Evolutionary conservation across 2,329 filamentous ascomycete species (phyloP).

Genomic region (Ophiosphaerella korrae): DNA sequence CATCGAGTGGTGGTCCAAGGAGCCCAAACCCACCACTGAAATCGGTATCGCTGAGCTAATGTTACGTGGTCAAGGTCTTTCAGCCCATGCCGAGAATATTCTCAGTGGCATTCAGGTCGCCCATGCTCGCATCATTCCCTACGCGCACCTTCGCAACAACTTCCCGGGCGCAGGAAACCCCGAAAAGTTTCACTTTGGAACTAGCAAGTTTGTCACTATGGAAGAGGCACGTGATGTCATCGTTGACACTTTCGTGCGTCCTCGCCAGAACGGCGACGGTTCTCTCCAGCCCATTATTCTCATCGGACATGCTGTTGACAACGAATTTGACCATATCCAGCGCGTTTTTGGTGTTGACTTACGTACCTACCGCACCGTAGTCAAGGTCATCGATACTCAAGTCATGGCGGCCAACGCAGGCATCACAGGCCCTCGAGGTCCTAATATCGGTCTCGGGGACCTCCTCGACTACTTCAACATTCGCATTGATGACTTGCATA

Average conservation of each 20-base stretch:
- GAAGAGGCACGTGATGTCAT: constrained; percentile 9
- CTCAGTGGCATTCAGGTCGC: constrained; percentile 9
- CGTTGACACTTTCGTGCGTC: constrained; percentile 11
- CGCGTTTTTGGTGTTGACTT: constrained; percentile 15
- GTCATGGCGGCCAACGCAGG: constrained; percentile 11
- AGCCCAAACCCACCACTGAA: constrained; percentile 21
- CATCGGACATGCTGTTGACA: constrained; percentile 18
- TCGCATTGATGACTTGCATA: constrained; percentile 11
- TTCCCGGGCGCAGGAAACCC: constrained; percentile 17
- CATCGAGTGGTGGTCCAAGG: constrained; percentile 22
- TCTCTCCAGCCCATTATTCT: constrained; percentile 23
- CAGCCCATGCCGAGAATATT: constrained; percentile 13
- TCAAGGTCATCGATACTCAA: constrained; percentile 26
- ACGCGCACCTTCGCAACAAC: constrained; percentile 18
- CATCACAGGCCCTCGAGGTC: constrained; percentile 8
- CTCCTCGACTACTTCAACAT: constrained; percentile 19
- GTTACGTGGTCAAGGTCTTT: neutral
- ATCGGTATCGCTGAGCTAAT: constrained; percentile 20
- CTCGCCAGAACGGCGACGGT: neutral
- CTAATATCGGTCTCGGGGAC: constrained; percentile 12
- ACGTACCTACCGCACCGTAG: constrained; percentile 12
- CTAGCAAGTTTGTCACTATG: constrained; percentile 14
- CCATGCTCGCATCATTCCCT: constrained; percentile 15
- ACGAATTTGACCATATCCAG: constrained; percentile 16
- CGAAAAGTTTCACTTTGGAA: constrained; percentile 20